Percentiles rank a stretch among this genome's conserved stretches.
These are phyloP conservation scores for Cardiosporidium cionae DNA, from an alignment of 169 alveolate species.

Conservation along the genomic window DNA sequence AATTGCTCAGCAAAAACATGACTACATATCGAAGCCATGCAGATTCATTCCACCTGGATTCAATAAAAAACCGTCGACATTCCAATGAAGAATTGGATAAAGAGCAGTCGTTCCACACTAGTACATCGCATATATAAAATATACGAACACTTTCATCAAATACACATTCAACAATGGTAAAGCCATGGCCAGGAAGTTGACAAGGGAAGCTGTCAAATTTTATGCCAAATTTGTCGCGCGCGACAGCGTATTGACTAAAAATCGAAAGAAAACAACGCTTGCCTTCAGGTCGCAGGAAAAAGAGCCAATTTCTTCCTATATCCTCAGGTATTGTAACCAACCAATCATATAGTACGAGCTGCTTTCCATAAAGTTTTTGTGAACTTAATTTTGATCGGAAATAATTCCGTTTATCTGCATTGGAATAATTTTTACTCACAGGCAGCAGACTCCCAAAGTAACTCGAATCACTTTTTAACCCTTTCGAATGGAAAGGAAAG, in stretches of 20 bases:
- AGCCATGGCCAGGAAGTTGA: neutral
- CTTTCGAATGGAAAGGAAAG: neutral
- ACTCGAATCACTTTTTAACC: too few species aligned
- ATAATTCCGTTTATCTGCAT: neutral
- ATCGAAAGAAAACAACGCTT: conserved; percentile 10
- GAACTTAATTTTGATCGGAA: neutral
- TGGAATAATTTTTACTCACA: neutral
- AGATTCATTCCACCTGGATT: neutral
- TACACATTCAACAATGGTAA: neutral
- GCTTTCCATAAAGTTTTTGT: neutral
- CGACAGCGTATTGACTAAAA: neutral
- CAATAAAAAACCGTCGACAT: neutral
- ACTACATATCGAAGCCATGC: too few species aligned
- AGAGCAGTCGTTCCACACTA: neutral
- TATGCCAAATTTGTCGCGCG: conserved; percentile 6
- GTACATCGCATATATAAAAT: neutral
- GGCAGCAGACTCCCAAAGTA: too few species aligned
- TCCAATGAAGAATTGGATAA: neutral
- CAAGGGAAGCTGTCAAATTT: neutral
- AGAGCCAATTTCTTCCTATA: conserved; percentile 6
- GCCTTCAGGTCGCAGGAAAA: conserved; percentile 21
- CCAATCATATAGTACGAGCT: neutral
- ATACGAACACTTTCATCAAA: neutral
- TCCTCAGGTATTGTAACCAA: neutral
- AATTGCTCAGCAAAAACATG: too few species aligned